Evolutionary conservation across 345 rosid species (phyloP).

Genomic region (Orychophragmus violaceus): DNA sequence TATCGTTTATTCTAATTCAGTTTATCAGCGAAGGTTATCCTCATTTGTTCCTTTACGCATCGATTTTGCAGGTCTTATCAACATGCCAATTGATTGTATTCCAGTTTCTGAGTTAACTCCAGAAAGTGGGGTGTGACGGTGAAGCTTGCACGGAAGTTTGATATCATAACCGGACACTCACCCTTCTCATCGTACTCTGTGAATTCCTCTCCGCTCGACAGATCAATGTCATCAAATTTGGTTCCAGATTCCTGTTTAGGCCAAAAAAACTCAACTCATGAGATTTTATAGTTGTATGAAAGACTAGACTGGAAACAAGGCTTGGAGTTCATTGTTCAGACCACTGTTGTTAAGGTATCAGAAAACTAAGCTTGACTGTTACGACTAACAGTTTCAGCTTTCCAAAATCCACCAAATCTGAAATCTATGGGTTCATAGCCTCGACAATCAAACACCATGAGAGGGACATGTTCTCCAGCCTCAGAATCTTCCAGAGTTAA

Average conservation of each 20-base stretch:
- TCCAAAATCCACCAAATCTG: no score
- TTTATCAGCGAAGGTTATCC: no score
- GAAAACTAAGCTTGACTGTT: not conserved
- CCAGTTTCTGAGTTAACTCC: no score
- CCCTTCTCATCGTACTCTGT: slow-evolving; percentile 82
- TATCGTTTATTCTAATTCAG: no score
- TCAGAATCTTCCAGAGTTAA: slow-evolving; percentile 47
- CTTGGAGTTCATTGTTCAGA: not conserved
- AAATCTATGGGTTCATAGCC: no score
- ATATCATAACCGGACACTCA: slow-evolving; percentile 77
- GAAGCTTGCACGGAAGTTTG: slow-evolving; percentile 63
- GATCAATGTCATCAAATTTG: slow-evolving; percentile 55
- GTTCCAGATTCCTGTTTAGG: slow-evolving; percentile 48
- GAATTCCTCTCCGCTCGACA: slow-evolving; percentile 59
- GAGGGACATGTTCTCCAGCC: no score
- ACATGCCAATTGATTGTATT: no score
- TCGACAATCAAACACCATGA: no score
- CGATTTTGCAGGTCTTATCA: no score
- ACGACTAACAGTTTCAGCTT: slow-evolving; percentile 68
- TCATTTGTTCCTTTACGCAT: no score
- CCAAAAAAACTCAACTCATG: not conserved
- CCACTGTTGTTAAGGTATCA: not conserved
- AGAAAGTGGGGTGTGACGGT: no score
- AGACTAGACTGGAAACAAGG: not conserved
- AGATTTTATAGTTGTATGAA: not conserved